Evolutionary conservation across 1,139 yeast genomes (phyloP).

Genomic region (Candida sojae): DNA sequence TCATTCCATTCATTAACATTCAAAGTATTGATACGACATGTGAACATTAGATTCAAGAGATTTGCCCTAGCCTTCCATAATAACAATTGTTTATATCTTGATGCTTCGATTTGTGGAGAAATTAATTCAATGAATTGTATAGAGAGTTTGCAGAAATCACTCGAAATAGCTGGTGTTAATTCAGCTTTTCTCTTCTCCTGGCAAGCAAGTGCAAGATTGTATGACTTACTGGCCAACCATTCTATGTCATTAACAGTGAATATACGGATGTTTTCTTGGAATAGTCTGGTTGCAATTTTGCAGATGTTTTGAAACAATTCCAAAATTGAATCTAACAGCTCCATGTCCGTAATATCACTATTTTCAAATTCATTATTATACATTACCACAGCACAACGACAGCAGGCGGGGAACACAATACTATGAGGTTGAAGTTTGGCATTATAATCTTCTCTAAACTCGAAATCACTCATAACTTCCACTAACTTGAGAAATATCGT

Average conservation of each 20-base stretch:
- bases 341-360: not conserved
- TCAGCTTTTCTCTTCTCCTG: slow-evolving; percentile 3
- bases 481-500: slow-evolving; percentile 9
- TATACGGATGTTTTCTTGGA: not conserved
- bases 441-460: slow-evolving; percentile 3
- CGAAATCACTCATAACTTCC: slow-evolving; percentile 1
- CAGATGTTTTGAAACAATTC: slow-evolving; percentile 10
- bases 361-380: slow-evolving; percentile 9
- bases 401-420: slow-evolving; percentile 12
- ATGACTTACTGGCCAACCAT: slow-evolving; percentile 22
- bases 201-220: slow-evolving; percentile 15
- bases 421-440: slow-evolving; percentile 7
- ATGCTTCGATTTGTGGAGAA: slow-evolving; percentile 6
- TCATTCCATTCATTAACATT: slow-evolving; percentile 9
- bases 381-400: slow-evolving; percentile 12
- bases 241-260: slow-evolving; percentile 16
- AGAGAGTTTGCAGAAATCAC: slow-evolving; percentile 10
- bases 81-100: slow-evolving; percentile 4
- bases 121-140: slow-evolving; percentile 9
- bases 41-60: slow-evolving; percentile 7
- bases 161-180: not conserved
- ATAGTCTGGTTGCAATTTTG: slow-evolving; percentile 9
- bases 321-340: slow-evolving; percentile 1
- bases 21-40: slow-evolving; percentile 1
- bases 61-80: slow-evolving; percentile 14